These are phyloP conservation scores for Rhododendron ovatum DNA, from an alignment of 148 eudicot genomes.

Conservation along the genomic window DNA sequence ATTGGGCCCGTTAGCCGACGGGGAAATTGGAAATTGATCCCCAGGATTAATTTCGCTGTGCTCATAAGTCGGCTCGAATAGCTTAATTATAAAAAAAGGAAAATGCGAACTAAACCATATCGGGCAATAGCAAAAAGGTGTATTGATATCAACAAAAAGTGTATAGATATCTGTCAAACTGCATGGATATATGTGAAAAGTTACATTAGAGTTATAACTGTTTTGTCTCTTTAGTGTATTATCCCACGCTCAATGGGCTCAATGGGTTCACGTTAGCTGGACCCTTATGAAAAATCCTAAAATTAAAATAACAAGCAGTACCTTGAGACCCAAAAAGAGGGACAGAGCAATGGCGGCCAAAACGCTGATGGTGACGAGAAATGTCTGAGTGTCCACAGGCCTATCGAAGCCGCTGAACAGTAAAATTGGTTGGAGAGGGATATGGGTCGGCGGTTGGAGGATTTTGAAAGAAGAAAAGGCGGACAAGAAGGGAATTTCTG, in stretches of 20 bases:
- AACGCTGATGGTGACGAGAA: slow-evolving; percentile 66
- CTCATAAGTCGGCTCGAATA: background rate
- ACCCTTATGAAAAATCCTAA: background rate
- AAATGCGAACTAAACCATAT: background rate
- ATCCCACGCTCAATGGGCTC: background rate
- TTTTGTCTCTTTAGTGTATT: background rate
- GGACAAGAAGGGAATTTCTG: slow-evolving; percentile 19
- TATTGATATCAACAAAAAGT: background rate
- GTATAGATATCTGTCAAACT: background rate
- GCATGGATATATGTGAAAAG: background rate
- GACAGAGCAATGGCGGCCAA: slow-evolving; percentile 79
- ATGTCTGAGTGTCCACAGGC: slow-evolving; percentile 66
- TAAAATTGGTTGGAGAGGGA: slow-evolving; percentile 45
- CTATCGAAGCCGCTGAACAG: slow-evolving; percentile 47
- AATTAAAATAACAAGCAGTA: background rate
- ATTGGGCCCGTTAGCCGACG: background rate
- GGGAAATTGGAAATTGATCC: background rate
- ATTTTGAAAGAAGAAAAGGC: slow-evolving; percentile 15
- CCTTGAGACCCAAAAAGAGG: slow-evolving; percentile 29
- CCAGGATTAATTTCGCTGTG: too few species aligned
- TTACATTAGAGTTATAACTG: too few species aligned
- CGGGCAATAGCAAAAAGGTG: too few species aligned
- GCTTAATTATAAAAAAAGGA: background rate
- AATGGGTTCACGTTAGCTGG: background rate
- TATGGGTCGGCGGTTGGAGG: slow-evolving; percentile 16